A percentile compares a stretch with the other conserved stretches of the same genome.
Conservation (phyloP, 106 monocot genomes). For the Platanthera zijinensis region DNA sequence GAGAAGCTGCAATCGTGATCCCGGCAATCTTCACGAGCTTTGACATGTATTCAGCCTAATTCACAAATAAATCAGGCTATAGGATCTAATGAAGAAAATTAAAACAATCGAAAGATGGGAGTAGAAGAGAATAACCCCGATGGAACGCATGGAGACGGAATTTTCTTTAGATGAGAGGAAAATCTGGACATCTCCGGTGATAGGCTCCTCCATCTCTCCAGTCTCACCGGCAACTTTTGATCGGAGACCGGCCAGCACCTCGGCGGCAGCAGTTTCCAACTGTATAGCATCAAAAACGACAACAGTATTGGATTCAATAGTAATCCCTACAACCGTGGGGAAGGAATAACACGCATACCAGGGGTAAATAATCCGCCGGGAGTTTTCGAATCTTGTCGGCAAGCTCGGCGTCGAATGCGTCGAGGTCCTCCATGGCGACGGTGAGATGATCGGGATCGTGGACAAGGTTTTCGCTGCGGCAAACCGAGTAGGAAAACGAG, state of each 20-base stretch:
- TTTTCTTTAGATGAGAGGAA: conserved; percentile 89
- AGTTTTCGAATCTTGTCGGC: conserved; percentile 75
- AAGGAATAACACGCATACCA: conserved; percentile 29
- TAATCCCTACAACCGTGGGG: background rate
- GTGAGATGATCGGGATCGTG: conserved; percentile 61
- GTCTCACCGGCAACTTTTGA: conserved; percentile 84
- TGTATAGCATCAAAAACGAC: conserved; percentile 9
- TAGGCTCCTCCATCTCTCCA: conserved; percentile 95
- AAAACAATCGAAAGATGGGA: background rate
- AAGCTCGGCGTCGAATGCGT: conserved; percentile 79
- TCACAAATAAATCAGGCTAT: background rate
- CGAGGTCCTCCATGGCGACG: conserved; percentile 83
- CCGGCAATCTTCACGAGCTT: conserved; percentile 97
- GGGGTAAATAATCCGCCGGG: conserved; percentile 79
- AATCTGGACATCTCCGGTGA: conserved; percentile 84
- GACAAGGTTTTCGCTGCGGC: conserved; percentile 66
- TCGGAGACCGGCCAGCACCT: conserved; percentile 79
- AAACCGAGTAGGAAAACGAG: background rate
- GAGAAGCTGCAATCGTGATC: conserved; percentile 84
- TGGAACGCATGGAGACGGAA: conserved; percentile 62
- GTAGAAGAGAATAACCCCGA: conserved; percentile 45
- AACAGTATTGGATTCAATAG: background rate
- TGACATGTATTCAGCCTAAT: conserved; percentile 86
- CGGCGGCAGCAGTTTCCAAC: conserved; percentile 88
- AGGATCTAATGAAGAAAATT: background rate